These are phyloP conservation scores for Colletotrichum lentis DNA, from an alignment of 2,329 filamentous ascomycete genomes.

Conservation along the genomic window DNA sequence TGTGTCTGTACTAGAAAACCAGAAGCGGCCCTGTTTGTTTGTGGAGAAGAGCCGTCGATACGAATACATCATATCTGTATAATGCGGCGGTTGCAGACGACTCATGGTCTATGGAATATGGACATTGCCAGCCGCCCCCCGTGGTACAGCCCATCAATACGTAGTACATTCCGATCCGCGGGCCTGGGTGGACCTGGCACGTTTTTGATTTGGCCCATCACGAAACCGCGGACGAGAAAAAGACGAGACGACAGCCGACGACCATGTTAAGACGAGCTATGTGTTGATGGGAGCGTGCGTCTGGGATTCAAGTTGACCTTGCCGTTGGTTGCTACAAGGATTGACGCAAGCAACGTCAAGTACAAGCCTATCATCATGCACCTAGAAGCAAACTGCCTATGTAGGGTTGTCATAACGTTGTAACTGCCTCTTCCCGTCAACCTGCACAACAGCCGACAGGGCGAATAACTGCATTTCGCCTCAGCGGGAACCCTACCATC, in stretches of 20 bases:
- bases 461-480: background rate
- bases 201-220: background rate
- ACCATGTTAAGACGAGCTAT: constrained; percentile 24
- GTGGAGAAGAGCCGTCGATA: background rate
- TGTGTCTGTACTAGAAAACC: background rate
- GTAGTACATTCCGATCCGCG: constrained; percentile 29
- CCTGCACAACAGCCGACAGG: background rate
- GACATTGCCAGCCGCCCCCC: constrained; percentile 14
- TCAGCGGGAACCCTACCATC: background rate
- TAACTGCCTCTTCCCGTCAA: too few species aligned
- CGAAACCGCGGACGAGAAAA: background rate
- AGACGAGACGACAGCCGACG: background rate
- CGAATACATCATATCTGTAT: background rate
- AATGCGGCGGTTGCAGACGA: constrained; percentile 13
- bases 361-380: too few species aligned
- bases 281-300: background rate
- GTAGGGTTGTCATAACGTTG: too few species aligned
- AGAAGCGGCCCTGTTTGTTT: background rate
- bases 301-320: background rate
- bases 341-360: background rate
- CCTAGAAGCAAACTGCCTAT: too few species aligned
- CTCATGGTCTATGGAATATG: background rate
- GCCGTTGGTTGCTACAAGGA: constrained; percentile 7
- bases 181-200: constrained; percentile 16
- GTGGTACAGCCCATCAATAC: constrained; percentile 3